Evolutionary conservation across 306 rosid species (phyloP).

Genomic region (Cucumis cinereus): DNA sequence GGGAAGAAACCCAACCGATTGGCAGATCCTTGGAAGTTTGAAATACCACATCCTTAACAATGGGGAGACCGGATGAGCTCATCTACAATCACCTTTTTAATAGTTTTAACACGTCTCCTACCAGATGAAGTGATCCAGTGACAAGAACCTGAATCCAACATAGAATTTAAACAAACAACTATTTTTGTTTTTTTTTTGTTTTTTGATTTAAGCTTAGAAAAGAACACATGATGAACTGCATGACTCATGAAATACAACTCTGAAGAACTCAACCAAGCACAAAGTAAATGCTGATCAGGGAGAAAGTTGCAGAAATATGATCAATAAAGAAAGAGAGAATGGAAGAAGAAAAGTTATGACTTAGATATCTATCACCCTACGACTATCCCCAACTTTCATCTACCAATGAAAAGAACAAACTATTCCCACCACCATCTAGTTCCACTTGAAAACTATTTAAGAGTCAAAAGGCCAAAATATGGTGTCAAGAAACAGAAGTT

Average conservation of each 20-base stretch:
- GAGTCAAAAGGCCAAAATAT: neutral
- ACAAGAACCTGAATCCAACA: conserved; percentile 49
- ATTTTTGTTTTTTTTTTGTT: neutral
- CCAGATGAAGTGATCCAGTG: conserved; percentile 68
- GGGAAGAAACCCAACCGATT: neutral
- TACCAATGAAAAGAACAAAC: neutral
- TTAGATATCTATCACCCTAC: neutral
- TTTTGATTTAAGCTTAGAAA: neutral
- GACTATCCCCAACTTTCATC: neutral
- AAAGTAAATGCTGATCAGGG: neutral
- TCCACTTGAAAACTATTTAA: neutral
- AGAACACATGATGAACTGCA: neutral
- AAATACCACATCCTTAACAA: neutral
- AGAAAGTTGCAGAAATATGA: neutral
- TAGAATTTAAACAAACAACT: neutral
- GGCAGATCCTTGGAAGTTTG: neutral
- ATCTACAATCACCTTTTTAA: conserved; percentile 19
- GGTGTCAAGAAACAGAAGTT: neutral
- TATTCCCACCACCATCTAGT: neutral
- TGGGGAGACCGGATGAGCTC: neutral
- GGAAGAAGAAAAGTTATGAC: neutral
- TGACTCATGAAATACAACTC: neutral
- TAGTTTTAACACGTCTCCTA: conserved; percentile 40
- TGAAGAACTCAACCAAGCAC: neutral
- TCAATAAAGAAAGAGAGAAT: neutral